Conservation (phyloP, 2,329 filamentous ascomycete genomes). For the Sporothrix sp. region DNA sequence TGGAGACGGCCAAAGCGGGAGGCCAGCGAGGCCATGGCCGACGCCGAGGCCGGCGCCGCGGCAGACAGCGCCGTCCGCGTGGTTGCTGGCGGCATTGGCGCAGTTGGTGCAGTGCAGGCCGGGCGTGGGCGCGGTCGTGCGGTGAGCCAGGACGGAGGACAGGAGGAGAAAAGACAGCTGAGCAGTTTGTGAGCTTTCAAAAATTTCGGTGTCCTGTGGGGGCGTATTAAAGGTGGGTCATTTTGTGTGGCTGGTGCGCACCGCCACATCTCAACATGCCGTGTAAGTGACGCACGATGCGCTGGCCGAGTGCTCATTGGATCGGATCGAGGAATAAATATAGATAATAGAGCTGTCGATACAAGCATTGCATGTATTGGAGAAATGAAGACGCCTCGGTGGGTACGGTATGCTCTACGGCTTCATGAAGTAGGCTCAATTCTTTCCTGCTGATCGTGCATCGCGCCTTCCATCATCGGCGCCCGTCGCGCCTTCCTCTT, state of each 20-base stretch:
- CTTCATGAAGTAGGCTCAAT: too few species aligned
- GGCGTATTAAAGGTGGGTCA: background rate
- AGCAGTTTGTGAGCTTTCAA: background rate
- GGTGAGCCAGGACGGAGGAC: background rate
- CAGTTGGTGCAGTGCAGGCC: background rate
- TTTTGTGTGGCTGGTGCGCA: background rate
- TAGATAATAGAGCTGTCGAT: too few species aligned
- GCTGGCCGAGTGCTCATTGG: too few species aligned
- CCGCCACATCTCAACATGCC: background rate
- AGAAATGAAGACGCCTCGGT: too few species aligned
- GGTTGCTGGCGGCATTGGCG: background rate
- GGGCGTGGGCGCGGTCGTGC: conserved; percentile 1
- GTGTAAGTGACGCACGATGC: too few species aligned
- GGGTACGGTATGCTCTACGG: too few species aligned
- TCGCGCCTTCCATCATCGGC: too few species aligned
- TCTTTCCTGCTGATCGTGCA: too few species aligned
- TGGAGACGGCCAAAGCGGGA: background rate
- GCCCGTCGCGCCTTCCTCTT: too few species aligned
- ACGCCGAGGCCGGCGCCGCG: background rate
- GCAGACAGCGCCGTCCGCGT: conserved; percentile 9
- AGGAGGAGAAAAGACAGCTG: background rate
- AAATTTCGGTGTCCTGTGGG: background rate
- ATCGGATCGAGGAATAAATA: too few species aligned
- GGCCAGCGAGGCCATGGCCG: background rate
- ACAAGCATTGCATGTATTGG: too few species aligned